Base-by-base conservation (phyloP, 2,329 filamentous ascomycete species). In the Didymella segeticola region DNA sequence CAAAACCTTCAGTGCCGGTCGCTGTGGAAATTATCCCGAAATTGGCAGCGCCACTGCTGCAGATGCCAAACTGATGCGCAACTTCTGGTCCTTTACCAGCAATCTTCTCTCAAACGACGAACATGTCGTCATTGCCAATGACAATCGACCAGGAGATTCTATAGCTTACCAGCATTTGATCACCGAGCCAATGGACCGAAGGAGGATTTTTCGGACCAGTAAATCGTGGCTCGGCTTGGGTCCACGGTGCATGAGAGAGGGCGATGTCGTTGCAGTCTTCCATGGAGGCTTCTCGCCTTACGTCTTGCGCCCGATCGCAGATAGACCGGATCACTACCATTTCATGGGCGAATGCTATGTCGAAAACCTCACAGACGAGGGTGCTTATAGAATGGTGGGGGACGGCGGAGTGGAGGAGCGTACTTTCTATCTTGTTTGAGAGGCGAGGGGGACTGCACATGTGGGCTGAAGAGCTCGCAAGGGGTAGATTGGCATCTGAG, bases 291-390 rank as follows among this genome's bases (percentile, higher is more conserved):
- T 29, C 10, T 19, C 25, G 12, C 52, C 46, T 1, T 49, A 23
- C 20, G 22, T 46, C 12, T 39, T 55, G 5, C 45, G 52, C 17
- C 37, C 37, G 7, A 12, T 42, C 5, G 23, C n/a, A 8, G 34
- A 37, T 14, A 20, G 27, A 10, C 17, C 31, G 20, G 33, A 42
- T 26, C 14, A 30, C 5, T 47, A 41, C n/a, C 19, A 41, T 12
- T 25, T 53, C 10, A 30, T 53, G 34, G 49, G 49, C 2, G 49
- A 53, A 25, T 53, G 49, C 19, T 53, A 33, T 19, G 26, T 53
- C 3, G 30, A 42, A 1, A 23, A 42, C 2, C 23, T 53, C 26
- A 23, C 20, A 19, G 11, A 17, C 12, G 42, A 29, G 7, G 17
- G 20, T 4, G 31, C 23, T 22, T 25, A 45, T 3, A 20, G 26